Evolutionary conservation across 1,139 yeast species (phyloP).

Genomic region (Candida neerlandica): DNA sequence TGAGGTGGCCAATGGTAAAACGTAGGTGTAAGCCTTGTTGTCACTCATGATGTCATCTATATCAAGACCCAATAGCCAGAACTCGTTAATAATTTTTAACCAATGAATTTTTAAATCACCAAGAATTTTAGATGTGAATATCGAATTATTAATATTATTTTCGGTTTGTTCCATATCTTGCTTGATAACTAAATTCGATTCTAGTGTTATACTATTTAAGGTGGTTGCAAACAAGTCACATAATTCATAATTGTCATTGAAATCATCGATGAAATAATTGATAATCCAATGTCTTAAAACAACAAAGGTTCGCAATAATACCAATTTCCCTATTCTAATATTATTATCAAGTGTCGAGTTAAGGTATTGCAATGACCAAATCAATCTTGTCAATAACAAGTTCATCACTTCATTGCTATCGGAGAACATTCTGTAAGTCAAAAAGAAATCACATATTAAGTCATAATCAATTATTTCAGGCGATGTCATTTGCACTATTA

Average conservation of each 20-base stretch:
- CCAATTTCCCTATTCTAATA: slow-evolving; percentile 62
- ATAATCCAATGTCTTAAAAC: slow-evolving; percentile 86
- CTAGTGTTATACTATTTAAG: slow-evolving; percentile 47
- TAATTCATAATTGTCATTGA: slow-evolving; percentile 47
- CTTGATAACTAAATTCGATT: slow-evolving; percentile 29
- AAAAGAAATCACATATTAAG: slow-evolving; percentile 79
- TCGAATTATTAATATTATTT: slow-evolving; percentile 10
- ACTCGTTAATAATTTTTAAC: slow-evolving; percentile 36
- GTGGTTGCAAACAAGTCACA: slow-evolving; percentile 52
- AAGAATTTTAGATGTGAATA: slow-evolving; percentile 44
- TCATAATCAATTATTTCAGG: slow-evolving; percentile 80
- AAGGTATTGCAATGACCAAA: slow-evolving; percentile 67
- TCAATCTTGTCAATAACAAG: slow-evolving; percentile 62
- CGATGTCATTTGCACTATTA: slow-evolving; percentile 75
- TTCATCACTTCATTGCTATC: slow-evolving; percentile 59
- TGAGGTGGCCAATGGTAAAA: slow-evolving; percentile 33
- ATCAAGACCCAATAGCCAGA: slow-evolving; percentile 34
- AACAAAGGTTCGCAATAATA: slow-evolving; percentile 83
- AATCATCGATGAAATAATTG: slow-evolving; percentile 75
- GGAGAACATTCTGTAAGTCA: slow-evolving; percentile 76
- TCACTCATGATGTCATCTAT: slow-evolving; percentile 21
- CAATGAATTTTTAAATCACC: slow-evolving; percentile 50
- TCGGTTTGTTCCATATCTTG: slow-evolving; percentile 2
- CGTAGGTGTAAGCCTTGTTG: slow-evolving; percentile 24
- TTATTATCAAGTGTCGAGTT: slow-evolving; percentile 34